Conservation (phyloP, 176 grass and related monocot species). For the Aegilops speltoides region DNA sequence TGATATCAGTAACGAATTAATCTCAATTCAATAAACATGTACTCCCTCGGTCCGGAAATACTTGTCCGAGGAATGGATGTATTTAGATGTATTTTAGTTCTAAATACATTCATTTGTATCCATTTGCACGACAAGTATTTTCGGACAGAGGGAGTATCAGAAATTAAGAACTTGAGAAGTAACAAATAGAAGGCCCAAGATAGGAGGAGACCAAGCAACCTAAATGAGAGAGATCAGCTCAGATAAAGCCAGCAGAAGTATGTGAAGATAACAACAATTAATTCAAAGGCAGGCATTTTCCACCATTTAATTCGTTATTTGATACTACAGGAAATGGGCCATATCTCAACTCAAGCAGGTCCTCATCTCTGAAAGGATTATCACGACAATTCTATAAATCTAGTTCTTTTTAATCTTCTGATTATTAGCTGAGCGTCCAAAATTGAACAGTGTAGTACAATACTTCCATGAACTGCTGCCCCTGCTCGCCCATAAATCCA, state of each 20-base stretch:
- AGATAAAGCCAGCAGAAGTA: neutral
- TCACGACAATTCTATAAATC: neutral
- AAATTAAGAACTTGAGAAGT: neutral
- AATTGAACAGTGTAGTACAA: neutral
- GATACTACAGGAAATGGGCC: neutral
- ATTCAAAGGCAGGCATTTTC: neutral
- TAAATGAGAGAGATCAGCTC: neutral
- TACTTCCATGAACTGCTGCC: neutral
- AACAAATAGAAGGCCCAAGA: neutral
- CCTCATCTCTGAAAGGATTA: neutral
- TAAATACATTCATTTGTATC: too few species aligned
- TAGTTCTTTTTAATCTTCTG: neutral
- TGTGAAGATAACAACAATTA: neutral
- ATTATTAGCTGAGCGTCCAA: neutral
- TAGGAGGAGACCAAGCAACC: neutral
- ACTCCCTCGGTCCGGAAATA: too few species aligned
- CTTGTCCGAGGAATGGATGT: too few species aligned
- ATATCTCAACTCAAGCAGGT: neutral
- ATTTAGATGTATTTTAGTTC: too few species aligned
- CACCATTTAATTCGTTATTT: neutral
- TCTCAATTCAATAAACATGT: slow-evolving; percentile 3
- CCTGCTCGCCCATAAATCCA: neutral
- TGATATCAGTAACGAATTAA: neutral
- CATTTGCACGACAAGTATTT: too few species aligned
- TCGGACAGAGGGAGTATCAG: neutral